These are phyloP conservation scores for Celoporthe dispersa DNA, from an alignment of 2,329 filamentous ascomycete species.

Conservation along the genomic window DNA sequence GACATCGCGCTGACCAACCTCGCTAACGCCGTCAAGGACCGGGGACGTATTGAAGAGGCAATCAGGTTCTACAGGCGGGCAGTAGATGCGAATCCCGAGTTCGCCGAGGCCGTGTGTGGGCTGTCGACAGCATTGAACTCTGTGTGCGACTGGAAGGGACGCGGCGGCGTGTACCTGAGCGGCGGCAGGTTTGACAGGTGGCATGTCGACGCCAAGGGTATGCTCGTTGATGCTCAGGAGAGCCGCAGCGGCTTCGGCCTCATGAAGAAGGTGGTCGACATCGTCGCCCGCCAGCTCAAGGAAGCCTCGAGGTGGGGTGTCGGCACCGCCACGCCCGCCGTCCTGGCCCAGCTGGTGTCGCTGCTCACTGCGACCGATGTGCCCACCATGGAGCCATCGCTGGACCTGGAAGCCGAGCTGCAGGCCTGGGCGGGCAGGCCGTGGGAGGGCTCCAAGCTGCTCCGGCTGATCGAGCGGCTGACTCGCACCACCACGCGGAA, in stretches of 20 bases:
- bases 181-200: slow-evolving; percentile 80
- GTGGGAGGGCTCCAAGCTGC: slow-evolving; percentile 87
- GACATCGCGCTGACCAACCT: slow-evolving; percentile 97
- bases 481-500: slow-evolving; percentile 78
- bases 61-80: slow-evolving; percentile 91
- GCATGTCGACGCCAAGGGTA: slow-evolving; percentile 87
- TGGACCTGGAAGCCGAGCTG: slow-evolving; percentile 48
- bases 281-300: slow-evolving; percentile 83
- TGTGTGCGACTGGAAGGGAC: slow-evolving; percentile 90
- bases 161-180: slow-evolving; percentile 81
- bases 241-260: slow-evolving; percentile 72
- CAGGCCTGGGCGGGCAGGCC: slow-evolving; percentile 70
- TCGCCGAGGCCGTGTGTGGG: slow-evolving; percentile 95
- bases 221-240: slow-evolving; percentile 74
- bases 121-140: slow-evolving; percentile 94
- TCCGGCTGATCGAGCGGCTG: slow-evolving; percentile 83
- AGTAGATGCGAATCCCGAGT: slow-evolving; percentile 89
- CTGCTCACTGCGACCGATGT: slow-evolving; percentile 50
- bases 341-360: slow-evolving; percentile 55
- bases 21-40: slow-evolving; percentile 97
- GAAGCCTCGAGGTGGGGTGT: slow-evolving; percentile 88
- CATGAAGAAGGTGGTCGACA: slow-evolving; percentile 87
- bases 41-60: slow-evolving; percentile 88
- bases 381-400: slow-evolving; percentile 38
- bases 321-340: slow-evolving; percentile 65